A percentile compares a stretch with the other conserved stretches of the same genome.
Conservation (phyloP, 2,329 filamentous ascomycete genomes). For the Stemphylium vesicarium region DNA sequence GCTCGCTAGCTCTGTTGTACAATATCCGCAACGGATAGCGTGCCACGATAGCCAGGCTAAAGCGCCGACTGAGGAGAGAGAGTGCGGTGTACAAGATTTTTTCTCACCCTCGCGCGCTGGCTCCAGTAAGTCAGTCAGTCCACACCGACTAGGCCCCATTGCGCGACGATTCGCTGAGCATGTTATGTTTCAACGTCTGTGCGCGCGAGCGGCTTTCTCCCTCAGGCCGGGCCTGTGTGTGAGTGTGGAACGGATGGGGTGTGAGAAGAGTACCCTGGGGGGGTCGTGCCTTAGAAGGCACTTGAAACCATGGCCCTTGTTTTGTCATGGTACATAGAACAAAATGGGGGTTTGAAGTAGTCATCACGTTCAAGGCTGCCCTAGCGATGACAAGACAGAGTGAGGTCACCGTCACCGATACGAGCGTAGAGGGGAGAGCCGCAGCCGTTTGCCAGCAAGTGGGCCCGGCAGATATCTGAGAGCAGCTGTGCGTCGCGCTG, state of each 20-base stretch:
- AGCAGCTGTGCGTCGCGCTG: not conserved
- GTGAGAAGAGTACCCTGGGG: constrained; percentile 12
- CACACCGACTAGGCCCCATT: constrained; percentile 5
- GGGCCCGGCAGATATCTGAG: constrained; percentile 3
- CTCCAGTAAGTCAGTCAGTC: constrained; percentile 13
- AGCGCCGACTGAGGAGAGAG: not conserved
- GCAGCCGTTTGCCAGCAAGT: not conserved
- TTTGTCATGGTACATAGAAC: not conserved
- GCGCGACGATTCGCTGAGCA: constrained; percentile 25
- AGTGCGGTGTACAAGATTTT: constrained; percentile 1
- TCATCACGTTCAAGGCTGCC: constrained; percentile 4
- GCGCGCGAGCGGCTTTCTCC: constrained; percentile 10
- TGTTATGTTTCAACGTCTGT: constrained; percentile 33
- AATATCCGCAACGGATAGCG: constrained; percentile 7
- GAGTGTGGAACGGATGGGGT: constrained; percentile 27
- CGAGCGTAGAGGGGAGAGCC: not conserved
- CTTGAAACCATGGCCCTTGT: constrained; percentile 5
- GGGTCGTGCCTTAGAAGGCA: not conserved
- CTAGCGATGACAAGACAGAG: not conserved
- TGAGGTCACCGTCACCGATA: constrained; percentile 2
- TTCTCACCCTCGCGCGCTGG: no score
- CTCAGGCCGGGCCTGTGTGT: constrained; percentile 4
- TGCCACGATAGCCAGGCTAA: constrained; percentile 3
- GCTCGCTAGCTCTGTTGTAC: constrained; percentile 1
- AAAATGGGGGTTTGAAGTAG: not conserved